Evolutionary conservation across 1,284 basidiomycete species (phyloP).

Genomic region (Coniferiporia sulphurascens): DNA sequence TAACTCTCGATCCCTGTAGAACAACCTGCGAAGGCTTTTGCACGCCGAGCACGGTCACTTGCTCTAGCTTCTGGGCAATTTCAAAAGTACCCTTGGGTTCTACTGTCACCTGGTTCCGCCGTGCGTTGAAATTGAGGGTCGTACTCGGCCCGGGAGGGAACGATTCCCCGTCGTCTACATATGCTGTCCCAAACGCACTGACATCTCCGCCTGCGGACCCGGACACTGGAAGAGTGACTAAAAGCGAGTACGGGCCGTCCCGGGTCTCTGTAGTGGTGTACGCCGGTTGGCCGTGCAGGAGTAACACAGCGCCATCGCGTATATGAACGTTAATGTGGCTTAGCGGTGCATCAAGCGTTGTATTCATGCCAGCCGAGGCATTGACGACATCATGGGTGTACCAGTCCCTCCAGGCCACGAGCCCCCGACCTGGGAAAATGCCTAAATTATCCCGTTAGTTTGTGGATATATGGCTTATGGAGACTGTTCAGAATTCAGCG

Average conservation of each 20-base stretch:
- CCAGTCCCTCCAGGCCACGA: conserved; percentile 69
- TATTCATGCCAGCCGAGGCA: conserved; percentile 33
- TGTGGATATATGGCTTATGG: conserved; percentile 20
- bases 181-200: conserved; percentile 48
- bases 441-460: conserved; percentile 29
- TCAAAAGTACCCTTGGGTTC: conserved; percentile 38
- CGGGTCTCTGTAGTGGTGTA: conserved; percentile 59
- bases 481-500: conserved; percentile 13
- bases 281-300: conserved; percentile 49
- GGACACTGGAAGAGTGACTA: conserved; percentile 45
- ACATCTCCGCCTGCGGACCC: conserved; percentile 23
- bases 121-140: conserved; percentile 37
- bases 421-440: conserved; percentile 58
- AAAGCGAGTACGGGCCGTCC: conserved; percentile 46
- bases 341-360: conserved; percentile 52
- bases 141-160: conserved; percentile 47
- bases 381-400: conserved; percentile 58
- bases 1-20: conserved; percentile 27
- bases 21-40: conserved; percentile 30
- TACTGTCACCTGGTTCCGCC: conserved; percentile 32
- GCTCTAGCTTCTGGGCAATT: conserved; percentile 38
- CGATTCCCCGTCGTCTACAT: conserved; percentile 62
- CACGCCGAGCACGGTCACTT: conserved; percentile 47
- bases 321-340: conserved; percentile 69
- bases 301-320: conserved; percentile 52